A percentile compares a stretch with the other conserved stretches of the same genome.
These are phyloP conservation scores for Lolium perenne DNA, from an alignment of 176 grass and related monocot genomes.

Conservation along the genomic window DNA sequence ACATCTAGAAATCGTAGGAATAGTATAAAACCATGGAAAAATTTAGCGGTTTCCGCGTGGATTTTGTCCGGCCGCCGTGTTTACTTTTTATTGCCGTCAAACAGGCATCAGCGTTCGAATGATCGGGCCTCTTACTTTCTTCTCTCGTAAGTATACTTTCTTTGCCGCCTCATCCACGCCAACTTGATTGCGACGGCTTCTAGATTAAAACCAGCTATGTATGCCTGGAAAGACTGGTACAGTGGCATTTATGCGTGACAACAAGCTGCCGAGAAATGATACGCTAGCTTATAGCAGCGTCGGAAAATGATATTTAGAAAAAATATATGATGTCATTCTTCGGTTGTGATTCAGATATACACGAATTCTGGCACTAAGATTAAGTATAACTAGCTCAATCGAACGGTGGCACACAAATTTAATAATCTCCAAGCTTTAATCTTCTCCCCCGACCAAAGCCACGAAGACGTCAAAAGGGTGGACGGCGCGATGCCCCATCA, in stretches of 20 bases:
- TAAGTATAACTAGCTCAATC: constrained; percentile 19
- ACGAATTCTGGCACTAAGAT: background rate
- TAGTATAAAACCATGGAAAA: constrained; percentile 1
- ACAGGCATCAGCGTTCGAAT: background rate
- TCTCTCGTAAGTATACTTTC: background rate
- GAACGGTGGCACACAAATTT: background rate
- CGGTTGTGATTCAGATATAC: background rate
- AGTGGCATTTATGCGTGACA: no score
- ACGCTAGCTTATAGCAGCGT: no score
- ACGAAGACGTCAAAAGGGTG: constrained; percentile 12
- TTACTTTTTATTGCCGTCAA: constrained; percentile 46
- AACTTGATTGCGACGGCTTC: constrained; percentile 12
- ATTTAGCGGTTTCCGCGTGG: constrained; percentile 40
- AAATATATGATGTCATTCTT: background rate
- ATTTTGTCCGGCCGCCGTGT: constrained; percentile 41
- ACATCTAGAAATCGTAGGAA: constrained; percentile 27
- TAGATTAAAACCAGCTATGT: background rate
- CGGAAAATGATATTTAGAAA: background rate
- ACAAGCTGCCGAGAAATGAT: no score
- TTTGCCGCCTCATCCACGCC: constrained; percentile 45
- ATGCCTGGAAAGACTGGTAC: no score
- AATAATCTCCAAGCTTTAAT: constrained; percentile 22
- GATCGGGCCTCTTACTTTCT: background rate
- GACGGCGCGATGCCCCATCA: constrained; percentile 30
- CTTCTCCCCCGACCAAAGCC: background rate